These are phyloP conservation scores for Carex sylvatica DNA, from an alignment of 202 grass and related monocot genomes.

Conservation along the genomic window DNA sequence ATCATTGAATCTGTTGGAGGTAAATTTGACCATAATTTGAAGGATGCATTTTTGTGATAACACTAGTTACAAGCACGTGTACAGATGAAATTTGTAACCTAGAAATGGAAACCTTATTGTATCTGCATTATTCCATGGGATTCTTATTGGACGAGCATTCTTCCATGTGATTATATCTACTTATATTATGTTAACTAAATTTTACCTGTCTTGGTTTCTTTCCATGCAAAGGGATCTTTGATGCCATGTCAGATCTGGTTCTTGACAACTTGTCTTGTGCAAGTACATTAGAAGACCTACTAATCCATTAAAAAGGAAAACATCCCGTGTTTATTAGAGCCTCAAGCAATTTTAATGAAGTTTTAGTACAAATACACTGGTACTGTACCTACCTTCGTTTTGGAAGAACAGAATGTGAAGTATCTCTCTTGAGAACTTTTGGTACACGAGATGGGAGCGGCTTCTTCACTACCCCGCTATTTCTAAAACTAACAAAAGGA, in stretches of 20 bases:
- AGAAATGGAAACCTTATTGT: not conserved
- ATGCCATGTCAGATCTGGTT: constrained; percentile 8
- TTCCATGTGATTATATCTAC: not conserved
- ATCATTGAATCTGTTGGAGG: not conserved
- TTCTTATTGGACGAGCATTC: not conserved
- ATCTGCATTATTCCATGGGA: not conserved
- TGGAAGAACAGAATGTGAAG: constrained; percentile 14
- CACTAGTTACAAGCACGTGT: not conserved
- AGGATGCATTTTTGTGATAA: not conserved
- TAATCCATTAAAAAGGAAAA: constrained; percentile 18
- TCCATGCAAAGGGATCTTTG: constrained; percentile 13
- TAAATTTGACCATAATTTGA: constrained; percentile 3
- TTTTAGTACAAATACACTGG: not conserved
- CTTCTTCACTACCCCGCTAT: constrained; percentile 8
- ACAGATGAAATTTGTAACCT: not conserved
- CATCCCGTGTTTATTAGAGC: not conserved
- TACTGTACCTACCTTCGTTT: constrained; percentile 20
- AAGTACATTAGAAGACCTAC: constrained; percentile 24
- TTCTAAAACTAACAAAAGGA: constrained; percentile 17
- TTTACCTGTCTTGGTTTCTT: constrained; percentile 23
- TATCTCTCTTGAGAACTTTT: constrained; percentile 11
- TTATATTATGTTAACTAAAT: not conserved
- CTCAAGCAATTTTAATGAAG: not conserved
- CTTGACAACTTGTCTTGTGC: constrained; percentile 1
- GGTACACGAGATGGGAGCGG: not conserved